These are phyloP conservation scores for Wickerhamomyces chambardii DNA, from an alignment of 805 yeast genomes.

Conservation along the genomic window DNA sequence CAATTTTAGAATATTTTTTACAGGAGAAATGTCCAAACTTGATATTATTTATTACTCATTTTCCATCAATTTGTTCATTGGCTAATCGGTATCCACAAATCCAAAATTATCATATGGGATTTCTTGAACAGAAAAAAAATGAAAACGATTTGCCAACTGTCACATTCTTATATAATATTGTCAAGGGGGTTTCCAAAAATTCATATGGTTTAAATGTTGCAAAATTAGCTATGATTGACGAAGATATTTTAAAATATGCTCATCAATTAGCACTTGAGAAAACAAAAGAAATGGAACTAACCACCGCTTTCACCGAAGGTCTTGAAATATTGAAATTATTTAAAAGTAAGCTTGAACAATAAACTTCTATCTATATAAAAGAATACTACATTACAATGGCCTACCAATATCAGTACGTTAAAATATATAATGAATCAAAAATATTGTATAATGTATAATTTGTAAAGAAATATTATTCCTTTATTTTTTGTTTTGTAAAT, in stretches of 20 bases:
- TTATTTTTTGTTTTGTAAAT: no score
- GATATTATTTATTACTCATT: slow-evolving; percentile 92
- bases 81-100: slow-evolving; percentile 54
- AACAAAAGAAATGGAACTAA: slow-evolving; percentile 36
- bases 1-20: slow-evolving; percentile 80
- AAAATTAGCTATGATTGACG: slow-evolving; percentile 86
- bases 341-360: neutral
- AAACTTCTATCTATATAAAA: no score
- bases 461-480: no score
- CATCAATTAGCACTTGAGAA: slow-evolving; percentile 81
- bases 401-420: no score
- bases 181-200: slow-evolving; percentile 83
- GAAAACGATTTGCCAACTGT: slow-evolving; percentile 46
- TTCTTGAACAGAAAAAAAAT: slow-evolving; percentile 26
- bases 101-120: slow-evolving; percentile 83
- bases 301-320: neutral
- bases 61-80: slow-evolving; percentile 82
- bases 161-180: slow-evolving; percentile 83
- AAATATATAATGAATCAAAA: no score
- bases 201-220: slow-evolving; percentile 98
- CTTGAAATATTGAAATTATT: neutral
- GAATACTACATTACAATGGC: no score
- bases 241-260: slow-evolving; percentile 82
- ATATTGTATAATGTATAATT: no score
- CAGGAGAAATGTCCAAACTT: slow-evolving; percentile 48